Evolutionary conservation across 2,329 filamentous ascomycete species (phyloP).

Genomic region (Cucurbitaria berberidis): DNA sequence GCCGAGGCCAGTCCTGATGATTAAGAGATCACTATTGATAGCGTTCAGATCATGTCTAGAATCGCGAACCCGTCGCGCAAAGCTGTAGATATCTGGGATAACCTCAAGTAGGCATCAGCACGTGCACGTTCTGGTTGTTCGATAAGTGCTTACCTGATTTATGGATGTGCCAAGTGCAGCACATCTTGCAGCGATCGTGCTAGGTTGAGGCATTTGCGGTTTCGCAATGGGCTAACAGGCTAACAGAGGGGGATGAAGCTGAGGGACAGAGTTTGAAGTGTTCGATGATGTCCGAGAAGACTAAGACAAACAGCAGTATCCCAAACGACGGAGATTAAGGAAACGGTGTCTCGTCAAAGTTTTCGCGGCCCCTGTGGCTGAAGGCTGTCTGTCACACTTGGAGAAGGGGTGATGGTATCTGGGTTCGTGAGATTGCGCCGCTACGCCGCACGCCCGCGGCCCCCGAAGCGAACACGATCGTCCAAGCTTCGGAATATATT

Average conservation of each 20-base stretch:
- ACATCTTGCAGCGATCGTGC: conserved; percentile 42
- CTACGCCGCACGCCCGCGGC: conserved; percentile 4
- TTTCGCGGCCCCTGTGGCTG: conserved; percentile 14
- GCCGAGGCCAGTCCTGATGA: conserved; percentile 40
- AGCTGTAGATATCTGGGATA: conserved; percentile 36
- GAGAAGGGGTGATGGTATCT: conserved; percentile 1
- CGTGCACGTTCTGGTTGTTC: conserved; percentile 9
- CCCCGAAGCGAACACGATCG: conserved; percentile 8
- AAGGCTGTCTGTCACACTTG: neutral
- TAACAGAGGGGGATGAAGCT: neutral
- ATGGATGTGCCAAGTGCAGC: conserved; percentile 40
- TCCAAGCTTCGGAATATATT: neutral
- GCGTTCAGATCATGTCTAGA: conserved; percentile 41
- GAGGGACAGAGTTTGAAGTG: neutral
- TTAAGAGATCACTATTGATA: conserved; percentile 40
- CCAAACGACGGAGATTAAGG: neutral
- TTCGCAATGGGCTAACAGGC: neutral
- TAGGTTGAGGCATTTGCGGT: conserved; percentile 33
- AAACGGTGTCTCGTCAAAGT: neutral
- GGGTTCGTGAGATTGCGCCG: conserved; percentile 3
- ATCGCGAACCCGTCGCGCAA: conserved; percentile 41
- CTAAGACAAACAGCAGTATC: neutral
- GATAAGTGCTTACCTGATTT: conserved; percentile 31
- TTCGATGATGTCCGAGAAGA: neutral
- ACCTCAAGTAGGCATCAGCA: conserved; percentile 28